Conservation (phyloP, 164 flowering plant genomes). For the Stephania yunnanensis region DNA sequence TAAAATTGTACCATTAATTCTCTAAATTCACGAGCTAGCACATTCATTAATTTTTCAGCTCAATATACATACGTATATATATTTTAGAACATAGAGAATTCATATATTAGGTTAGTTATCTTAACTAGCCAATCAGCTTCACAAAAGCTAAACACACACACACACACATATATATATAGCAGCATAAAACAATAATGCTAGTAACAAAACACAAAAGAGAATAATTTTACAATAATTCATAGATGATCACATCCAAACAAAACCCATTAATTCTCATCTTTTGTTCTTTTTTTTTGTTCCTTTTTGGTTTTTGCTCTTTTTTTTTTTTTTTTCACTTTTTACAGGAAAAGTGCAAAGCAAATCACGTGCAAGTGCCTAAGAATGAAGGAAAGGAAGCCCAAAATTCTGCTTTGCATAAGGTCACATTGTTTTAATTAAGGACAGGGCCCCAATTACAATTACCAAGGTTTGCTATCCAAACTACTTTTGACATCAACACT, state of each 20-base stretch:
- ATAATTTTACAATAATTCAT: not conserved
- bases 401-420: constrained; percentile 10
- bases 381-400: constrained; percentile 19
- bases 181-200: not conserved
- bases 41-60: no score
- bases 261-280: not conserved
- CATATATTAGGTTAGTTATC: no score
- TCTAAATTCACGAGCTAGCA: no score
- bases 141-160: no score
- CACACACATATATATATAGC: no score
- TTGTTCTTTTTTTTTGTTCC: not conserved
- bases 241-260: not conserved
- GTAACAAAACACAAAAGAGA: not conserved
- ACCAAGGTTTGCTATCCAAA: constrained; percentile 32
- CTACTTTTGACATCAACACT: constrained; percentile 22
- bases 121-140: no score
- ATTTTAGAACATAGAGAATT: no score
- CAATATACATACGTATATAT: no score
- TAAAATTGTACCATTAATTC: no score
- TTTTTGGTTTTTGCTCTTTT: not conserved
- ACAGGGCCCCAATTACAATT: constrained; percentile 39
- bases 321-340: constrained; percentile 1
- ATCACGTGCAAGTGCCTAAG: constrained; percentile 28
- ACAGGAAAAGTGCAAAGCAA: constrained; percentile 23
- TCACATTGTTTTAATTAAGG: constrained; percentile 11